Conservation (phyloP, 495 filamentous ascomycete species). For the Amphirosellinia nigrospora region DNA sequence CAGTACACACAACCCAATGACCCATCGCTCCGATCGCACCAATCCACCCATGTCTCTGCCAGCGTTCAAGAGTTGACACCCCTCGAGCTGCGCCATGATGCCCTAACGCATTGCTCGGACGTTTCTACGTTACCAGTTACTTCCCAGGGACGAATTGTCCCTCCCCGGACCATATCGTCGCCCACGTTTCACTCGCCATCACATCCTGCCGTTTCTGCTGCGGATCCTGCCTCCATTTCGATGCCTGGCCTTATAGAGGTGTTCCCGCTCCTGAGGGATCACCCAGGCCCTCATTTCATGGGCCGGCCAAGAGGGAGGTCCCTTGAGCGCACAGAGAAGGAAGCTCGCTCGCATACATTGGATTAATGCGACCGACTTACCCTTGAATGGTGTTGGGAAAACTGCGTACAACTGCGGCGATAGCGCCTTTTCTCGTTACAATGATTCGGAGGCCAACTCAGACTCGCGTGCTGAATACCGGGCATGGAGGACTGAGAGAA, state of each 20-base stretch:
- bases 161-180: constrained; percentile 30
- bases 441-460: constrained; percentile 31
- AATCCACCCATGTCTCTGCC: constrained; percentile 31
- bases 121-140: constrained; percentile 41
- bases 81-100: constrained; percentile 42
- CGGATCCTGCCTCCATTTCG: constrained; percentile 24
- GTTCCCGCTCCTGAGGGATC: constrained; percentile 45
- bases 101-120: constrained; percentile 33
- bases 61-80: constrained; percentile 28
- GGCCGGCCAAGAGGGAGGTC: constrained; percentile 43
- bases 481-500: constrained; percentile 52
- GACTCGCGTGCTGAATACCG: constrained; percentile 47
- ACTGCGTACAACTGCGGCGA: constrained; percentile 44
- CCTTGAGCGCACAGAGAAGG: constrained; percentile 51
- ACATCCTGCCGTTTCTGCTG: constrained; percentile 11
- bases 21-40: constrained; percentile 24
- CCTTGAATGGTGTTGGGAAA: constrained; percentile 17
- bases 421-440: constrained; percentile 37
- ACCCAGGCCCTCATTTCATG: constrained; percentile 42
- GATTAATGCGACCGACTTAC: constrained; percentile 17
- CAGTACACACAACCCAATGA: constrained; percentile 33
- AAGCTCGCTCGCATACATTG: constrained; percentile 44
- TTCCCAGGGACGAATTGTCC: constrained; percentile 31
- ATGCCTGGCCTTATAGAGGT: constrained; percentile 35
- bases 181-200: constrained; percentile 29